These are phyloP conservation scores for Tolypocladium amazonense DNA, from an alignment of 2,329 filamentous ascomycete species.

Conservation along the genomic window DNA sequence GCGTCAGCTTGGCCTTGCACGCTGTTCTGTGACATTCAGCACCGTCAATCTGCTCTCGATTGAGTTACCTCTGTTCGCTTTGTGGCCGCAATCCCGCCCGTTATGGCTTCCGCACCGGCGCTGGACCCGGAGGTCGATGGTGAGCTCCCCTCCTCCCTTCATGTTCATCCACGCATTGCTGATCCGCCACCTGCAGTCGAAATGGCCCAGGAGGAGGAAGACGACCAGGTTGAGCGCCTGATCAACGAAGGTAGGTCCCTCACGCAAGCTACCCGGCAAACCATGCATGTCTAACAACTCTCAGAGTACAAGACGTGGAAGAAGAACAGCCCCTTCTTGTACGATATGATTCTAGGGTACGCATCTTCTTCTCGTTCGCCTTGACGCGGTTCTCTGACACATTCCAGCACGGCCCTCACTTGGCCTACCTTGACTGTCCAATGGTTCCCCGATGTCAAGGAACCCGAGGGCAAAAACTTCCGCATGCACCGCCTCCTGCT, in stretches of 20 bases:
- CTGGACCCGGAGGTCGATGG: constrained; percentile 25
- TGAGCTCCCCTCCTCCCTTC: constrained; percentile 9
- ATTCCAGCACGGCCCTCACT: constrained; percentile 68
- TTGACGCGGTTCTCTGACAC: not conserved
- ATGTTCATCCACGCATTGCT: not conserved
- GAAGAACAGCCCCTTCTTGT: constrained; percentile 97
- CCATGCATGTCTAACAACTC: constrained; percentile 1
- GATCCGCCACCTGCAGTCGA: constrained; percentile 17
- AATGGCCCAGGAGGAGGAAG: constrained; percentile 53
- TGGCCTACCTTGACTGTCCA: constrained; percentile 97
- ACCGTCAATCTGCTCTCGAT: not conserved
- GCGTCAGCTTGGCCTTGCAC: not conserved
- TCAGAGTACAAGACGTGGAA: constrained; percentile 99
- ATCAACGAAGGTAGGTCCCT: constrained; percentile 70
- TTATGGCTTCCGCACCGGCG: constrained; percentile 25
- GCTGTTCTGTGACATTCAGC: not conserved
- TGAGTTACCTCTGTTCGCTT: not conserved
- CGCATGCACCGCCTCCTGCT: constrained; percentile 81
- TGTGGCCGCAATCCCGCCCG: not conserved
- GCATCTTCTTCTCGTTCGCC: not conserved
- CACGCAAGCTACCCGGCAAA: not conserved
- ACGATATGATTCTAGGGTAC: constrained; percentile 88
- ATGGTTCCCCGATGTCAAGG: constrained; percentile 94
- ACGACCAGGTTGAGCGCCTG: constrained; percentile 69
- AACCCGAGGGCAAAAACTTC: constrained; percentile 77